A percentile compares a stretch with the other conserved stretches of the same genome.
These are phyloP conservation scores for Trichoderma atroviride DNA, from an alignment of 2,329 filamentous ascomycete species.

Conservation along the genomic window DNA sequence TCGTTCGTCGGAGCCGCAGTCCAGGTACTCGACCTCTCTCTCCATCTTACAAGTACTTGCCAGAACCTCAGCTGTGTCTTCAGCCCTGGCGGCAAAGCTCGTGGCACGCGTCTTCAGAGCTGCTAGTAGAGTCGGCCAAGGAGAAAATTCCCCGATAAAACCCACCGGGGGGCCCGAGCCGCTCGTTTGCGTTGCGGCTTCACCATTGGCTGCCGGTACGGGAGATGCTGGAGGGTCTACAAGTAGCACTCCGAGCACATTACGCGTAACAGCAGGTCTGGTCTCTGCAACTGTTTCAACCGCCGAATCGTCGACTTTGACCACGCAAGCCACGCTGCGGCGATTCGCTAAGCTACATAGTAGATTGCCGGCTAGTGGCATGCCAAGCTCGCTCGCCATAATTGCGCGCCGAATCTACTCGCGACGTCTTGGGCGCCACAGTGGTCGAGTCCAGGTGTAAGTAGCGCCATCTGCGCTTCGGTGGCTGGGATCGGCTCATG, in stretches of 20 bases:
- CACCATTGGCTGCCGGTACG: neutral
- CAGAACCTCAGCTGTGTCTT: slow-evolving; percentile 8
- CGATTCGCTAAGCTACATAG: neutral
- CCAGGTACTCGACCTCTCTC: neutral
- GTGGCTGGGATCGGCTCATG: slow-evolving; percentile 18
- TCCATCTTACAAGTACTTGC: too few relatives aligned
- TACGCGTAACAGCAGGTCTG: neutral
- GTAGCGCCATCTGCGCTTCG: slow-evolving; percentile 22
- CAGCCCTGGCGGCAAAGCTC: slow-evolving; percentile 20
- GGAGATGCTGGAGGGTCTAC: neutral
- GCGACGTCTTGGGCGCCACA: slow-evolving; percentile 10
- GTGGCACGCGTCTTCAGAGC: neutral
- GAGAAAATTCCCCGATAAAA: neutral
- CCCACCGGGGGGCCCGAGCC: neutral
- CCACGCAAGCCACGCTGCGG: neutral
- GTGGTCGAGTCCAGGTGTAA: neutral
- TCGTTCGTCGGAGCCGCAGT: neutral
- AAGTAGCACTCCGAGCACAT: neutral
- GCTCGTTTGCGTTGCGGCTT: neutral
- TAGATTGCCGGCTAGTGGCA: neutral
- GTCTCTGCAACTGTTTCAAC: too few relatives aligned
- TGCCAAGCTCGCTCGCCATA: slow-evolving; percentile 11
- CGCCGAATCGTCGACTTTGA: neutral
- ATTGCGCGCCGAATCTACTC: neutral
- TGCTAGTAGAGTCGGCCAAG: neutral